Conservation (phyloP, 306 rosid species). For the Pyrus pyrifolia region DNA sequence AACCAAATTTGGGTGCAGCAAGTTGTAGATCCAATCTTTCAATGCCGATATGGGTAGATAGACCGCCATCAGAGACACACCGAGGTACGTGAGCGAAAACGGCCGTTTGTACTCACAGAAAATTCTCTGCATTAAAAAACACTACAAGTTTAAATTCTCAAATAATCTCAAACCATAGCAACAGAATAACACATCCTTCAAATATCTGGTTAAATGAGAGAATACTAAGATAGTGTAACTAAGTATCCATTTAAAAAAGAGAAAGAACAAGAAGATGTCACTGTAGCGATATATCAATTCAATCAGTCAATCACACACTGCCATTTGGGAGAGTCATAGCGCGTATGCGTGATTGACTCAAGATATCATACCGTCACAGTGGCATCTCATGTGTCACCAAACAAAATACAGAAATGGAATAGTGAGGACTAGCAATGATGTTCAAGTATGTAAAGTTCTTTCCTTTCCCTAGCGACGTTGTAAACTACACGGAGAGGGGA, state of each 20-base stretch:
- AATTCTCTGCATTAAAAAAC: constrained; percentile 52
- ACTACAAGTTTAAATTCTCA: not conserved
- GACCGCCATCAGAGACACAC: constrained; percentile 55
- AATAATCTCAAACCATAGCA: not conserved
- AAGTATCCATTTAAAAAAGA: not conserved
- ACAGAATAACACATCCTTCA: not conserved
- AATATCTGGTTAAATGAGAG: not conserved
- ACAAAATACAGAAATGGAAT: not conserved
- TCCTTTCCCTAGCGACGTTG: not conserved
- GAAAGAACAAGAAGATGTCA: not conserved
- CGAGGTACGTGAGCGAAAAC: constrained; percentile 62
- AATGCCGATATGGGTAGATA: constrained; percentile 51
- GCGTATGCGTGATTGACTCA: not conserved
- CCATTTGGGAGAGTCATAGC: not conserved
- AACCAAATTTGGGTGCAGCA: constrained; percentile 6
- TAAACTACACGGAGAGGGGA: not conserved
- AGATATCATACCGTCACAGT: not conserved
- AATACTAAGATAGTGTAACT: not conserved
- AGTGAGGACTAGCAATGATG: not conserved
- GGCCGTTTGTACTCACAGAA: constrained; percentile 61
- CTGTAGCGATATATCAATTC: not conserved
- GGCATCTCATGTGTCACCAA: not conserved
- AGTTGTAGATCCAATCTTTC: constrained; percentile 39
- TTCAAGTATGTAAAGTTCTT: not conserved
- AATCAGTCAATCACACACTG: no score